Percentiles rank a stretch among this genome's conserved stretches.
Conservation (phyloP, 2,329 filamentous ascomycete species). For the Phialocephala subalpina region DNA sequence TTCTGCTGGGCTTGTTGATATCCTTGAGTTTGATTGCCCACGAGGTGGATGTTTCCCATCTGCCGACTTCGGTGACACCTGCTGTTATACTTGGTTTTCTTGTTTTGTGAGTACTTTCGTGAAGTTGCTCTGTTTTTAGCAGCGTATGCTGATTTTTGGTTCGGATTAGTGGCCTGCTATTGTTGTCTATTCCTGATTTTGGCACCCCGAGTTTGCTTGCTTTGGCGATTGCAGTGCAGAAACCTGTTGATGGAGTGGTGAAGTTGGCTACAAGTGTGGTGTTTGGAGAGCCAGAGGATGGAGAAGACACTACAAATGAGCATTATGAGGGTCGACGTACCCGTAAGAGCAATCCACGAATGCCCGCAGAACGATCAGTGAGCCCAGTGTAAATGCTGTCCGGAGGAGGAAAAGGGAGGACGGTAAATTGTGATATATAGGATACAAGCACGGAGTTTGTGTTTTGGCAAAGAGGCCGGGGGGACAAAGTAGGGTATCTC, state of each 20-base stretch:
- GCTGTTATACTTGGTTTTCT: constrained; percentile 31
- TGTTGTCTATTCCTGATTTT: constrained; percentile 31
- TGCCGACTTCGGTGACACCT: constrained; percentile 4
- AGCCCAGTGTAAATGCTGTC: neutral
- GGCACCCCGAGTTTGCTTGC: constrained; percentile 27
- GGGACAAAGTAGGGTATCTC: too few species aligned
- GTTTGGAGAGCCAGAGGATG: constrained; percentile 26
- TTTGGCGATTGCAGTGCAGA: constrained; percentile 25
- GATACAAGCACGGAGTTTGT: too few species aligned
- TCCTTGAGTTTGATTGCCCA: constrained; percentile 27
- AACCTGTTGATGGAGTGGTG: constrained; percentile 22
- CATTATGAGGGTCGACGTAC: neutral
- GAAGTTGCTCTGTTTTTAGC: too few species aligned
- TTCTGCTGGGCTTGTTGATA: constrained; percentile 30
- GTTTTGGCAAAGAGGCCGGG: too few species aligned
- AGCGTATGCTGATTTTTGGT: neutral
- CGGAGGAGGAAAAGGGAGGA: neutral
- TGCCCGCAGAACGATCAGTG: neutral
- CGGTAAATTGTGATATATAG: too few species aligned
- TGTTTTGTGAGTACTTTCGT: constrained; percentile 32
- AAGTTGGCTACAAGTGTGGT: constrained; percentile 29
- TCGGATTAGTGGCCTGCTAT: constrained; percentile 27
- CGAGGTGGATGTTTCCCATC: constrained; percentile 15
- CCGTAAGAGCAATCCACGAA: constrained; percentile 4
- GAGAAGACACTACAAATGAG: constrained; percentile 11